These are phyloP conservation scores for Ceratobasidium sp. DNA, from an alignment of 1,284 basidiomycete genomes.

Conservation along the genomic window DNA sequence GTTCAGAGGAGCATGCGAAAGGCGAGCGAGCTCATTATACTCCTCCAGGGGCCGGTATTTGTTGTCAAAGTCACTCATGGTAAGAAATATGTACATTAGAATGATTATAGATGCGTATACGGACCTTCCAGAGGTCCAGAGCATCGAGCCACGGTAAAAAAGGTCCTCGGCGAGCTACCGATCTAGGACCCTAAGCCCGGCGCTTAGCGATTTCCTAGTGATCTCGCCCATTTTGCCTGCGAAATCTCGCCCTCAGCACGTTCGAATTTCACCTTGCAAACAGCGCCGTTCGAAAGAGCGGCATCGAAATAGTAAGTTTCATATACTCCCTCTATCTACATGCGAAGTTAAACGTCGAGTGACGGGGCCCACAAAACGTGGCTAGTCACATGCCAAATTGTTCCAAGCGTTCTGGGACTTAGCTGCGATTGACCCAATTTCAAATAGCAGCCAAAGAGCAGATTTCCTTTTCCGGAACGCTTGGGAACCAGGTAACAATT, in stretches of 20 bases:
- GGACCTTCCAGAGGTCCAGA: background rate
- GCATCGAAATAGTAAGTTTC: slow-evolving; percentile 23
- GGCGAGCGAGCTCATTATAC: background rate
- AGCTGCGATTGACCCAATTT: too few species aligned
- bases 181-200: slow-evolving; percentile 11
- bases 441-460: too few species aligned
- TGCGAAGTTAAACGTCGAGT: background rate
- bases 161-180: background rate
- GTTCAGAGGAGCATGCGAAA: background rate
- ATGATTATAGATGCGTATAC: background rate
- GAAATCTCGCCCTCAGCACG: too few species aligned
- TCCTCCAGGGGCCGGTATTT: background rate
- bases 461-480: too few species aligned
- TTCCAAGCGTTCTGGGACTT: slow-evolving; percentile 31
- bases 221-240: too few species aligned
- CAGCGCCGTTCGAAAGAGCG: slow-evolving; percentile 1
- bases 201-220: too few species aligned
- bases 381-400: too few species aligned
- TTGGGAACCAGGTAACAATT: too few species aligned
- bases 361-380: background rate
- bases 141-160: background rate
- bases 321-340: background rate
- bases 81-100: background rate
- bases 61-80: background rate
- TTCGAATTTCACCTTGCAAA: background rate